These are phyloP conservation scores for Medicago ruthenica DNA, from an alignment of 306 rosid species.

Conservation along the genomic window DNA sequence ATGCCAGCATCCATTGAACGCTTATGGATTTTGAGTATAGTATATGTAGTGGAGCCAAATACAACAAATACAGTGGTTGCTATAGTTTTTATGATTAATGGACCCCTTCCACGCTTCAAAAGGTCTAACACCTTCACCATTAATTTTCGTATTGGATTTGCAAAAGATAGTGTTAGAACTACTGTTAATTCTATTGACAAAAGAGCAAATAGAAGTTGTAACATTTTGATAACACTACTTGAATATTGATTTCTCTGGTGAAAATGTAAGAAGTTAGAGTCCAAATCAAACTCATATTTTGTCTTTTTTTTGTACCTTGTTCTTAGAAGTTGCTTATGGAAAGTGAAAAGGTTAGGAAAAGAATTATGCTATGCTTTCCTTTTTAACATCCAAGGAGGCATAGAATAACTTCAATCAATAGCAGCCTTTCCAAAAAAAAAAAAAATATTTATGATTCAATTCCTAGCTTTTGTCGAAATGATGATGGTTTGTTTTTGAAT, in stretches of 20 bases:
- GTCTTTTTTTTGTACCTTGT: conserved; percentile 10
- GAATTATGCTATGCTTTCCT: conserved; percentile 51
- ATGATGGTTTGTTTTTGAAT: no score
- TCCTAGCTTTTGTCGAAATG: not conserved
- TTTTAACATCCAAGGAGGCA: conserved; percentile 2
- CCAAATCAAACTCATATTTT: not conserved
- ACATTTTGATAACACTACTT: conserved; percentile 47
- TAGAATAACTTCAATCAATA: conserved; percentile 41
- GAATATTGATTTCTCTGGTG: conserved; percentile 20
- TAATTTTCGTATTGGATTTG: conserved; percentile 60
- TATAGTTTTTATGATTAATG: conserved; percentile 62
- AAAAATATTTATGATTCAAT: not conserved
- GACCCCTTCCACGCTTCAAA: conserved; percentile 62
- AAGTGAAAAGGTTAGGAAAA: conserved; percentile 29
- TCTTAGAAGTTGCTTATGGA: conserved; percentile 7
- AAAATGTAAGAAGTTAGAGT: conserved; percentile 12
- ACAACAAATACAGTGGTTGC: conserved; percentile 62
- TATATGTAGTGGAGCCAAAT: conserved; percentile 53
- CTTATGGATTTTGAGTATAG: conserved; percentile 42
- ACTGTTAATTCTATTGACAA: conserved; percentile 54
- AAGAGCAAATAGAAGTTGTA: conserved; percentile 51
- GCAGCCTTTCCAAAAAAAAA: not conserved
- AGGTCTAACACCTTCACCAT: conserved; percentile 53
- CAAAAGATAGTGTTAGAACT: conserved; percentile 52
- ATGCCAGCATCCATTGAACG: conserved; percentile 53